phyloP scores from a whole-genome alignment of 768 basidiomycete species.

The Leccinum incarnatum region DNA sequence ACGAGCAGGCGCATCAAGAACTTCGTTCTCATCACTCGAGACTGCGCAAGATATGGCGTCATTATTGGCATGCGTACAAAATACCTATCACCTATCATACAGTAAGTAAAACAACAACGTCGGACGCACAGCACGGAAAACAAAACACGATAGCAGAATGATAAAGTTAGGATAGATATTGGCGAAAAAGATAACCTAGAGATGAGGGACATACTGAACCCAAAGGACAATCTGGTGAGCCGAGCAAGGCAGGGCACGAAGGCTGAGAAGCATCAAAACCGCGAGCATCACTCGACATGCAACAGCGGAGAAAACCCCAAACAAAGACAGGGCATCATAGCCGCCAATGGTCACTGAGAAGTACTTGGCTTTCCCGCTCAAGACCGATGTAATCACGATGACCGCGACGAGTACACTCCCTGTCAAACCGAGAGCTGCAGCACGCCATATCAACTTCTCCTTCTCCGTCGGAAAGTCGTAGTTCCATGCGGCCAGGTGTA shows the following conservation, averaged over 20 bases:
- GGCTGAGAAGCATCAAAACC: neutral
- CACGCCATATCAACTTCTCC: neutral
- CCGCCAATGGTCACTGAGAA: neutral
- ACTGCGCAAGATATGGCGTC: no score
- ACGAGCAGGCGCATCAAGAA: no score
- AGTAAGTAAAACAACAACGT: neutral
- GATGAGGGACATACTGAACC: neutral
- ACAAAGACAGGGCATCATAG: neutral
- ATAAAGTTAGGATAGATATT: neutral
- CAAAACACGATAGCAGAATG: neutral
- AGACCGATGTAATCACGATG: neutral
- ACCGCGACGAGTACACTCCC: neutral
- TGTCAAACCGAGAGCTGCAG: neutral
- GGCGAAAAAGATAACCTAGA: neutral
- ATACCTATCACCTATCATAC: neutral
- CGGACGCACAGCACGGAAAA: neutral
- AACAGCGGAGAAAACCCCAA: neutral
- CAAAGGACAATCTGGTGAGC: neutral
- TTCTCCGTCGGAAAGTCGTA: neutral
- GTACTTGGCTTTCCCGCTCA: neutral
- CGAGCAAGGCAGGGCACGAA: neutral
- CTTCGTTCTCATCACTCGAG: no score
- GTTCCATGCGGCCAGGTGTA: neutral
- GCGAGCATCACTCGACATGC: neutral
- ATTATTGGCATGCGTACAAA: no score